A percentile compares a stretch with the other conserved stretches of the same genome.
phyloP scores from a whole-genome alignment of 768 basidiomycete species.

The Tylopilus rubrobrunneus region DNA sequence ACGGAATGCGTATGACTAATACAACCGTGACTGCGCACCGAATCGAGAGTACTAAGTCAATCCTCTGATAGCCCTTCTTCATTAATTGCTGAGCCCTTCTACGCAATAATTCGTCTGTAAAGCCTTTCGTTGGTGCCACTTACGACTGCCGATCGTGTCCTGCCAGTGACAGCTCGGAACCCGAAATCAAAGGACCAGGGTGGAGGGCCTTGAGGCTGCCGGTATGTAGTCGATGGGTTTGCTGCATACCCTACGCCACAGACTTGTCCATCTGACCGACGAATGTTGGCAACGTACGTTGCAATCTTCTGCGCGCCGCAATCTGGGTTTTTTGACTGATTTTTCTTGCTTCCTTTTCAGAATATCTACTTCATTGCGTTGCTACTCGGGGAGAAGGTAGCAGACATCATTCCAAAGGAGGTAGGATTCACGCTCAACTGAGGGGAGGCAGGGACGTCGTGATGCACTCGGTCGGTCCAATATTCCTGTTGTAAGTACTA shows the following conservation, averaged over 20 bases:
- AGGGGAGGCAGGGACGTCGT: too few relatives aligned
- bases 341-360: neutral
- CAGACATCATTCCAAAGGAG: constrained; percentile 12
- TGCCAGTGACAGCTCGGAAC: constrained; percentile 61
- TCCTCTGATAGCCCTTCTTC: too few relatives aligned
- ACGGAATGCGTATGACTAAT: too few relatives aligned
- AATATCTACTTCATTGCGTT: constrained; percentile 17
- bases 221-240: constrained; percentile 32
- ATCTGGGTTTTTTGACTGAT: neutral
- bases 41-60: too few relatives aligned
- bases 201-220: constrained; percentile 55
- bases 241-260: neutral
- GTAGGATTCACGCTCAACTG: neutral
- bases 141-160: neutral
- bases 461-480: too few relatives aligned
- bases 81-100: neutral
- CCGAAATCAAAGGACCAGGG: constrained; percentile 55
- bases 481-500: too few relatives aligned
- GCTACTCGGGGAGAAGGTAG: constrained; percentile 17
- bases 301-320: too few relatives aligned
- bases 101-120: too few relatives aligned
- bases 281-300: neutral
- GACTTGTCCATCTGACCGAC: neutral
- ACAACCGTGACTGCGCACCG: too few relatives aligned
- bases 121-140: neutral